Evolutionary conservation across 225 moss, liverwort and hornwort genomes (phyloP).

Genomic region (Rhytidiadelphus loreus): DNA sequence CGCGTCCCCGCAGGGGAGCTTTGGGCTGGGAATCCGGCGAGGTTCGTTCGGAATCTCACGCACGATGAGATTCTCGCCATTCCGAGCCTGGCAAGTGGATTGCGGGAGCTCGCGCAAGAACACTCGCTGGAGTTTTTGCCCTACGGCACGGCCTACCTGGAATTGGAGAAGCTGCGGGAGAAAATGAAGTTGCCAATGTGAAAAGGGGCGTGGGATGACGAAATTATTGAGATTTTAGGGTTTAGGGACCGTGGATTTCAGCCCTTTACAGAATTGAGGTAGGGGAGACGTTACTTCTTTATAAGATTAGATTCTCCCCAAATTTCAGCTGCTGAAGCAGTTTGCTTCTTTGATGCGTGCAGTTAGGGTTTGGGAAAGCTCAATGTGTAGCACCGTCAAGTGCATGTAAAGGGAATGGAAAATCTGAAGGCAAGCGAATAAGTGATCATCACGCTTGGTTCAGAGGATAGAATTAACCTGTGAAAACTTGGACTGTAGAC

Average conservation of each 20-base stretch:
- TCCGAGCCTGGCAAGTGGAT: constrained; percentile 52
- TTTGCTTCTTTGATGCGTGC: not conserved
- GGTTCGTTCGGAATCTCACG: constrained; percentile 64
- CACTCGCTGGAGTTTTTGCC: constrained; percentile 71
- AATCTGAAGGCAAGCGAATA: constrained; percentile 4
- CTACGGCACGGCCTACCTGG: constrained; percentile 73
- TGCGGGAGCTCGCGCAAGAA: constrained; percentile 52
- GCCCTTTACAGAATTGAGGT: not conserved
- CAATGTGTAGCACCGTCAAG: not conserved
- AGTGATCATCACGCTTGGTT: not conserved
- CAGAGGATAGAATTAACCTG: not conserved
- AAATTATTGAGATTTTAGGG: not conserved
- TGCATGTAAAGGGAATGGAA: not conserved
- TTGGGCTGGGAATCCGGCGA: constrained; percentile 90
- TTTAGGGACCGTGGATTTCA: not conserved
- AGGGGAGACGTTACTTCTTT: not conserved
- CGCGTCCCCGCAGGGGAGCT: constrained; percentile 84
- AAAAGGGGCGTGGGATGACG: not conserved
- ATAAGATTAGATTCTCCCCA: not conserved
- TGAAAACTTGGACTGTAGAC: not conserved
- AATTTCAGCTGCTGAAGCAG: constrained; percentile 6
- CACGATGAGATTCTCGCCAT: constrained; percentile 74
- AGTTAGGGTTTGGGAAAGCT: not conserved
- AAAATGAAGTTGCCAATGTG: constrained; percentile 20
- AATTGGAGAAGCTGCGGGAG: constrained; percentile 73